Evolutionary conservation across 179 eudicot species (phyloP).

Genomic region (Amaranthus tricolor): DNA sequence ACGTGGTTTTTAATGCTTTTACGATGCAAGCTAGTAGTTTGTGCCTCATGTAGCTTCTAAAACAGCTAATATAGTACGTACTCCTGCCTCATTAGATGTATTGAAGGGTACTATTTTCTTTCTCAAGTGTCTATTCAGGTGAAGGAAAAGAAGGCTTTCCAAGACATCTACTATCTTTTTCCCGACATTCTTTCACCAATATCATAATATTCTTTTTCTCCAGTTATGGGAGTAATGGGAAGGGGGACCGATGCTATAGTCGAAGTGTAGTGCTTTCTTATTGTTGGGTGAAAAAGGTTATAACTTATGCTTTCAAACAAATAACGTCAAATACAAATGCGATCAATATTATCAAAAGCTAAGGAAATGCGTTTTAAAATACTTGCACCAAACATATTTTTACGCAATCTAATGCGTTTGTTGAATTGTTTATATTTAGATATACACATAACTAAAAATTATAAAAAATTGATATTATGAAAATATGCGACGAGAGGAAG

Average conservation of each 20-base stretch:
- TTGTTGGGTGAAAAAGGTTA: constrained; percentile 4
- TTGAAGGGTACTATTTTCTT: background rate
- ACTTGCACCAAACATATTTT: too few species aligned
- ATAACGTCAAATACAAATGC: background rate
- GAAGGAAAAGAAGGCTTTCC: constrained; percentile 15
- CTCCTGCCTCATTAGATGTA: too few species aligned
- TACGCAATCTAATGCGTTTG: too few species aligned
- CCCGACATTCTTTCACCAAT: constrained; percentile 21
- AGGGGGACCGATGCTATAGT: background rate
- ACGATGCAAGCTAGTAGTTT: background rate
- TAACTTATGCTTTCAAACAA: background rate
- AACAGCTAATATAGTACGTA: too few species aligned
- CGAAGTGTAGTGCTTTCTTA: background rate
- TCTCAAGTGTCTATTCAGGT: constrained; percentile 2
- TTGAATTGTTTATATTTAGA: too few species aligned
- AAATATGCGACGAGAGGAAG: too few species aligned
- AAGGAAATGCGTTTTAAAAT: too few species aligned
- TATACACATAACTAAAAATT: too few species aligned
- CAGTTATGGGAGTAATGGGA: background rate
- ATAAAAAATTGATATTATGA: background rate
- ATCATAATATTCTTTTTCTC: background rate
- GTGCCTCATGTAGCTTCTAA: too few species aligned
- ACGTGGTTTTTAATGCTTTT: background rate
- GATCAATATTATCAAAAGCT: too few species aligned
- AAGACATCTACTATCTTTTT: background rate